Conservation (phyloP, 2,329 filamentous ascomycete genomes). For the Parastagonospora avenae region DNA sequence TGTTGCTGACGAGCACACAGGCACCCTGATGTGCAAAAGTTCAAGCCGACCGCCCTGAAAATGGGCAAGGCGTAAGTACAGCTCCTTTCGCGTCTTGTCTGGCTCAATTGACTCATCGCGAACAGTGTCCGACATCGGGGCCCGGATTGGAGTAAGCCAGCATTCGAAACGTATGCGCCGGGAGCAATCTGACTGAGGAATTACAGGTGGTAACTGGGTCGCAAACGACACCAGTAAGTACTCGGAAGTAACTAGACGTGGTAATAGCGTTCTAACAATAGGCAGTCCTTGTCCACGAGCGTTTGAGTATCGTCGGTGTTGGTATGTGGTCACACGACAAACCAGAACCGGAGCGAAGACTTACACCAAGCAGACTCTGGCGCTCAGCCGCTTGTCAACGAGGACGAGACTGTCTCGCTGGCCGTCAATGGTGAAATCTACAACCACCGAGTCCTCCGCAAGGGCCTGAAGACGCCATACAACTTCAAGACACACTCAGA, state of each 20-base stretch:
- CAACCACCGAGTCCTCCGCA: slow-evolving; percentile 96
- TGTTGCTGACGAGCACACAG: slow-evolving; percentile 48
- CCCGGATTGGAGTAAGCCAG: slow-evolving; percentile 92
- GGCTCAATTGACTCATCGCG: slow-evolving; percentile 42
- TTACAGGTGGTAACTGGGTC: slow-evolving; percentile 81
- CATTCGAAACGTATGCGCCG: slow-evolving; percentile 31
- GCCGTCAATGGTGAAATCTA: slow-evolving; percentile 99
- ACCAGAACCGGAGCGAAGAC: slow-evolving; percentile 5
- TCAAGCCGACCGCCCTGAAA: slow-evolving; percentile 92
- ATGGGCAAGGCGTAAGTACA: slow-evolving; percentile 87
- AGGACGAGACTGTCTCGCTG: slow-evolving; percentile 84
- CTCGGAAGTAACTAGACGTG: neutral
- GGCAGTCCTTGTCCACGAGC: slow-evolving; percentile 86
- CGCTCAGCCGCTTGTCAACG: slow-evolving; percentile 92
- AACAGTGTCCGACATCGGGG: slow-evolving; percentile 89
- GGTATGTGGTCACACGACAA: slow-evolving; percentile 62
- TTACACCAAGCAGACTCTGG: slow-evolving; percentile 72
- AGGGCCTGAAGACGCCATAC: slow-evolving; percentile 80
- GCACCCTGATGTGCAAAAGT: slow-evolving; percentile 92
- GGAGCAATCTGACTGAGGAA: slow-evolving; percentile 39
- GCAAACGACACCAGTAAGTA: slow-evolving; percentile 84
- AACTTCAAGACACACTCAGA: slow-evolving; percentile 99
- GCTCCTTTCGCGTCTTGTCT: neutral
- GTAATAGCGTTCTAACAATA: slow-evolving; percentile 24
- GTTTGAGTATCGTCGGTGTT: slow-evolving; percentile 95